Conservation (phyloP, 2,329 filamentous ascomycete genomes). For the Geosmithia morbida region DNA sequence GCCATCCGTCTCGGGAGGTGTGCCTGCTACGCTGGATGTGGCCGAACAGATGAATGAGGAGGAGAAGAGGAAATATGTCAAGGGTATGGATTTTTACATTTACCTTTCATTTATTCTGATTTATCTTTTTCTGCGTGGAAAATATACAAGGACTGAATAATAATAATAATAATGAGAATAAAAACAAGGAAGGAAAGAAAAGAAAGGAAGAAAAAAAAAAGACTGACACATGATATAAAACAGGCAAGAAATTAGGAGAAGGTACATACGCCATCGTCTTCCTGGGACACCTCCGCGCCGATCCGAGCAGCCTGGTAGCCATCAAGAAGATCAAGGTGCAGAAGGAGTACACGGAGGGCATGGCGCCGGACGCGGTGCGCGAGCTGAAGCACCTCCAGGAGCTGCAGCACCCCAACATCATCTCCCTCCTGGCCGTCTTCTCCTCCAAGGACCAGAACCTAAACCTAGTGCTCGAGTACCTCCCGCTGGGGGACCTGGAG, state of each 20-base stretch:
- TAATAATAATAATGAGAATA: too few species aligned
- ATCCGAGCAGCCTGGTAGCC: constrained; percentile 65
- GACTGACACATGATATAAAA: neutral
- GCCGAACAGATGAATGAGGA: constrained; percentile 73
- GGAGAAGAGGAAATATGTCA: constrained; percentile 79
- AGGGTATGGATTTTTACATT: too few species aligned
- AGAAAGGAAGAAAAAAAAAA: neutral
- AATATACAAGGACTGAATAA: too few species aligned
- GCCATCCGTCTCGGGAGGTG: neutral
- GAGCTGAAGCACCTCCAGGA: constrained; percentile 95
- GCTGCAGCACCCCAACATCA: constrained; percentile 89
- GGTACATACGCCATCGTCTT: constrained; percentile 97
- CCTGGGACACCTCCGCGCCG: constrained; percentile 62
- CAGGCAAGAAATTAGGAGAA: constrained; percentile 82
- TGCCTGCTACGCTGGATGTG: constrained; percentile 32
- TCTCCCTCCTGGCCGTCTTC: constrained; percentile 84
- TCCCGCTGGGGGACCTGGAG: constrained; percentile 88
- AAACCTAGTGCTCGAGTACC: constrained; percentile 86
- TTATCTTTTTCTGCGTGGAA: too few species aligned
- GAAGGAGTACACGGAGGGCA: constrained; percentile 76
- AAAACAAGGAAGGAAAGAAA: constrained; percentile 52
- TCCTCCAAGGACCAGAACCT: constrained; percentile 93
- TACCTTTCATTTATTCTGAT: too few species aligned
- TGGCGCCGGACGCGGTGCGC: constrained; percentile 86
- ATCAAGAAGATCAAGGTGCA: constrained; percentile 90